phyloP scores from a whole-genome alignment of 805 yeast genomes.

The Candida ulmi region DNA sequence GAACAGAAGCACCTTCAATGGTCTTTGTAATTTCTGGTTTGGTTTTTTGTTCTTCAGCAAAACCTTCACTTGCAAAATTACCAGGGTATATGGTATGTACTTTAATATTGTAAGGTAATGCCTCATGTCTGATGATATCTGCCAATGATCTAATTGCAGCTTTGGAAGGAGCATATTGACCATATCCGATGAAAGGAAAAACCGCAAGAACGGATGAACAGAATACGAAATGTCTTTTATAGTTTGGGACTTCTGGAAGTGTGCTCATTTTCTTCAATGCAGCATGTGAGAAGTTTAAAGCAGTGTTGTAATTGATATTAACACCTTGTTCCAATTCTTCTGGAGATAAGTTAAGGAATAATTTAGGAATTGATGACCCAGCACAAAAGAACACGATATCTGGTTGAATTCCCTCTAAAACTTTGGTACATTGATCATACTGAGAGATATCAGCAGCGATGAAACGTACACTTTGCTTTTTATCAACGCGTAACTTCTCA shows the following conservation, averaged over 20 bases:
- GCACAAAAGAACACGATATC: slow-evolving; percentile 84
- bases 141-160: slow-evolving; percentile 75
- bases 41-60: slow-evolving; percentile 66
- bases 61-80: slow-evolving; percentile 87
- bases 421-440: slow-evolving; percentile 42
- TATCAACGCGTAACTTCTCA: slow-evolving; percentile 22
- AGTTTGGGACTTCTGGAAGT: slow-evolving; percentile 14
- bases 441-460: slow-evolving; percentile 60
- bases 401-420: slow-evolving; percentile 43
- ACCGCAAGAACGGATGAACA: slow-evolving; percentile 77
- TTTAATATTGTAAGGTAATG: slow-evolving; percentile 56
- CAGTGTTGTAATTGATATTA: slow-evolving; percentile 64
- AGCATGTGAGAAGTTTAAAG: slow-evolving; percentile 66
- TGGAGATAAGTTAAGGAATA: slow-evolving; percentile 62
- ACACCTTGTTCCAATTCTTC: slow-evolving; percentile 59
- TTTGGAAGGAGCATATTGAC: slow-evolving; percentile 86
- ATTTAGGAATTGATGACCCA: slow-evolving; percentile 75
- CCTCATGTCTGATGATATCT: slow-evolving; percentile 77
- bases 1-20: slow-evolving; percentile 80
- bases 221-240: slow-evolving; percentile 47
- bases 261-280: slow-evolving; percentile 37
- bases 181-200: slow-evolving; percentile 87
- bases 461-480: slow-evolving; percentile 25
- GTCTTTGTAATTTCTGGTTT: slow-evolving; percentile 78
- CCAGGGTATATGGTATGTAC: slow-evolving; percentile 84